A percentile compares a stretch with the other conserved stretches of the same genome.
Evolutionary conservation across 495 filamentous ascomycete species (phyloP).

Genomic region (Hypoxylon fragiforme): DNA sequence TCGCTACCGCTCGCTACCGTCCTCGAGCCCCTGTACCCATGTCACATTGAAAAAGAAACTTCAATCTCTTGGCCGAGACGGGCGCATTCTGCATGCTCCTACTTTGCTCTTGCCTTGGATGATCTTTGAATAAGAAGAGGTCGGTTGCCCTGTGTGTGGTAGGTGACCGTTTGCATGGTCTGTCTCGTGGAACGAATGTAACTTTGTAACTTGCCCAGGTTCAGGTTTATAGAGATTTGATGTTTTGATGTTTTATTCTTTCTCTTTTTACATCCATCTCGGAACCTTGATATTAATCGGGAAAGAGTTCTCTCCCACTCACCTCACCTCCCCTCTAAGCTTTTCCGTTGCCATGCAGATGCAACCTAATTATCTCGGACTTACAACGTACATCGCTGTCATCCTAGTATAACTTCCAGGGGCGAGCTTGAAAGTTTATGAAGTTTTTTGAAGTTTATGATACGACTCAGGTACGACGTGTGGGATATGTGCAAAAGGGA

Average conservation of each 20-base stretch:
- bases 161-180: slow-evolving; percentile 11
- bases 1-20: slow-evolving; percentile 30
- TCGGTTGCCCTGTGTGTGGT: slow-evolving; percentile 25
- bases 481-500: slow-evolving; percentile 12
- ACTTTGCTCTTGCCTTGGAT: slow-evolving; percentile 25
- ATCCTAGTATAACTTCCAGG: slow-evolving; percentile 9
- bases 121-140: slow-evolving; percentile 11
- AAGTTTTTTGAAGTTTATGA: no score
- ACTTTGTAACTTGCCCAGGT: background rate
- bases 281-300: slow-evolving; percentile 15
- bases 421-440: slow-evolving; percentile 3
- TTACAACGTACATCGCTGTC: slow-evolving; percentile 20
- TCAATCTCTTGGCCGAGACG: slow-evolving; percentile 27
- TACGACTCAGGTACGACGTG: slow-evolving; percentile 11
- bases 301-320: slow-evolving; percentile 12
- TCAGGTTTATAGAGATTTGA: background rate
- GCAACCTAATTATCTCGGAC: slow-evolving; percentile 11
- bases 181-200: slow-evolving; percentile 20
- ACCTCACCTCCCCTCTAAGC: background rate
- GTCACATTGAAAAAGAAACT: slow-evolving; percentile 23
- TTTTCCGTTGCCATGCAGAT: background rate
- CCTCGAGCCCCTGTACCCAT: slow-evolving; percentile 24
- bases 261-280: slow-evolving; percentile 11
- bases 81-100: slow-evolving; percentile 14
- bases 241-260: background rate